Evolutionary conservation across 1,139 yeast species (phyloP).

Genomic region (Blastobotrys indianensis): DNA sequence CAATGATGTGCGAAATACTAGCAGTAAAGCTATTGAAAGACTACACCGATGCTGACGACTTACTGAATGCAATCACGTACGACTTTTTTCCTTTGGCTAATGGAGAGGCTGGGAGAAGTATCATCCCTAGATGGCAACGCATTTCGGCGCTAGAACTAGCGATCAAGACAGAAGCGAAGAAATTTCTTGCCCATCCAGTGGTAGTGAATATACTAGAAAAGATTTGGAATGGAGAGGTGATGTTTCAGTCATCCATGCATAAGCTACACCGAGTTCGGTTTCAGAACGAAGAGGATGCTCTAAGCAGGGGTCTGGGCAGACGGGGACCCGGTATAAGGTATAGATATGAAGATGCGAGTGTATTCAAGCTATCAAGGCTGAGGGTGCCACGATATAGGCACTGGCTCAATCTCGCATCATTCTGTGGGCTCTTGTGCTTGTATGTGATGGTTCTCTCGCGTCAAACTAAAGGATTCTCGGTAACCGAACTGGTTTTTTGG

Average conservation of each 20-base stretch:
- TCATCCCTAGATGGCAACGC: constrained; percentile 42
- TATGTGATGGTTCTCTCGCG: constrained; percentile 31
- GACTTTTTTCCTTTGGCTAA: constrained; percentile 38
- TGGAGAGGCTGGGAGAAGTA: constrained; percentile 21
- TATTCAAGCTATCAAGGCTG: constrained; percentile 35
- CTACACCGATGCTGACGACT: constrained; percentile 39
- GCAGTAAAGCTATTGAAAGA: constrained; percentile 51
- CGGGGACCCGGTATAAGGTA: constrained; percentile 37
- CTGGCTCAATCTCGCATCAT: constrained; percentile 38
- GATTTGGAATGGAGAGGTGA: constrained; percentile 49
- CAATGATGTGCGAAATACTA: constrained; percentile 50
- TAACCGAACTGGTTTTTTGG: constrained; percentile 30
- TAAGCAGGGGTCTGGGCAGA: constrained; percentile 27
- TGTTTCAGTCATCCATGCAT: constrained; percentile 37
- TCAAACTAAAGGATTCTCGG: constrained; percentile 18
- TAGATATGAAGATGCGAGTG: constrained; percentile 33
- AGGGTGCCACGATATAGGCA: constrained; percentile 39
- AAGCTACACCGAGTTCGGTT: constrained; percentile 34
- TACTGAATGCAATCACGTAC: constrained; percentile 39
- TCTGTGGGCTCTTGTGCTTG: constrained; percentile 31
- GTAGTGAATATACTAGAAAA: constrained; percentile 46
- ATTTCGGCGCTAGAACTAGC: constrained; percentile 53
- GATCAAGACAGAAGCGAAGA: constrained; percentile 49
- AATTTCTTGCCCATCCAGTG: constrained; percentile 52
- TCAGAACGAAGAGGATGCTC: constrained; percentile 26